These are phyloP conservation scores for Cladosporium sp. DNA, from an alignment of 2,329 filamentous ascomycete genomes.

Conservation along the genomic window DNA sequence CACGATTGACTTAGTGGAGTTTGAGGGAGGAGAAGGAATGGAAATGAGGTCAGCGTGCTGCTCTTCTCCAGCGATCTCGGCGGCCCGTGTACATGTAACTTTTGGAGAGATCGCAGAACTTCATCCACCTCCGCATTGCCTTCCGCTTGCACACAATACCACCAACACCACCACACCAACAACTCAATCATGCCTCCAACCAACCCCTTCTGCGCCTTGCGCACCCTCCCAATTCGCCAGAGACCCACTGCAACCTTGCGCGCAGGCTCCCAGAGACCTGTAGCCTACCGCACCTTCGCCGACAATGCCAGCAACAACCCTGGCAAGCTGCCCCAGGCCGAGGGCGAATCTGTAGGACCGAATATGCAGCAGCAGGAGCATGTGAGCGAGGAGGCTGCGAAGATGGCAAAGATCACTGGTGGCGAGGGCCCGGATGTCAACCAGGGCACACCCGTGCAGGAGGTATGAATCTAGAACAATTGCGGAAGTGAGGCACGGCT, in stretches of 20 bases:
- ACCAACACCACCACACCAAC: background rate
- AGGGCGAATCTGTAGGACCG: conserved; percentile 37
- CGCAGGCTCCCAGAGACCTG: conserved; percentile 6
- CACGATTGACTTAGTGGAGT: background rate
- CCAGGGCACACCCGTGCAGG: conserved; percentile 62
- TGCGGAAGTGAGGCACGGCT: background rate
- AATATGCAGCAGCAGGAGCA: conserved; percentile 53
- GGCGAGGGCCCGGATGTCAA: conserved; percentile 54
- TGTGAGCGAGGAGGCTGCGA: conserved; percentile 62
- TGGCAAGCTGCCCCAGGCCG: conserved; percentile 16
- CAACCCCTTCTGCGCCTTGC: conserved; percentile 11
- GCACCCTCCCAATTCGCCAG: conserved; percentile 6
- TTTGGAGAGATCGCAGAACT: conserved; percentile 5
- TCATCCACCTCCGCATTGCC: conserved; percentile 2
- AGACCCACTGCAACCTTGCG: conserved; percentile 8
- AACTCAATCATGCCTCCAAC: conserved; percentile 8
- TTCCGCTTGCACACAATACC: background rate
- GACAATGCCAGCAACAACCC: conserved; percentile 13
- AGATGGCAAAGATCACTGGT: conserved; percentile 55
- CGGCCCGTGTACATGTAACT: background rate
- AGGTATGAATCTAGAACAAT: conserved; percentile 43
- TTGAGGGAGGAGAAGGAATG: background rate
- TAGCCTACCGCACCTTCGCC: conserved; percentile 5
- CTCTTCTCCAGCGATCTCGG: background rate
- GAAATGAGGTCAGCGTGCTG: conserved; percentile 11